A percentile compares a stretch with the other conserved stretches of the same genome.
These are phyloP conservation scores for Entoloma clypeatum DNA, from an alignment of 1,284 basidiomycete genomes.

Conservation along the genomic window DNA sequence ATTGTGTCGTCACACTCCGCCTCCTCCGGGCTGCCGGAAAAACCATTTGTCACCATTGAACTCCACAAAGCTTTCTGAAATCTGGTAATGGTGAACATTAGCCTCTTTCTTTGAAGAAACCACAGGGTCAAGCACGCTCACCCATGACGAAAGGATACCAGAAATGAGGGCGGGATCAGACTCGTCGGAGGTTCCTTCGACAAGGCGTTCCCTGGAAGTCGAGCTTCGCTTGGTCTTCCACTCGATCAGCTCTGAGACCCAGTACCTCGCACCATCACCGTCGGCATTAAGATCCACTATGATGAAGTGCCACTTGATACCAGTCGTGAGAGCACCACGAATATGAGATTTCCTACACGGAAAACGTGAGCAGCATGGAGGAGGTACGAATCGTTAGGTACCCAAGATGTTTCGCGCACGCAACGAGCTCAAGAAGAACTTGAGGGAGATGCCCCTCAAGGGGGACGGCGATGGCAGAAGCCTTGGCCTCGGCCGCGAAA, in stretches of 20 bases:
- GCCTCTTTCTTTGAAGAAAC: neutral
- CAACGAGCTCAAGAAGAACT: slow-evolving; percentile 12
- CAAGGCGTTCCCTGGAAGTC: neutral
- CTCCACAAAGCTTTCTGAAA: slow-evolving; percentile 7
- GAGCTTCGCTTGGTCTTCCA: slow-evolving; percentile 3
- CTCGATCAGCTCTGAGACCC: slow-evolving; percentile 9
- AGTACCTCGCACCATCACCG: slow-evolving; percentile 13
- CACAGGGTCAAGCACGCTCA: slow-evolving; percentile 4
- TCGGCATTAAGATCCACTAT: slow-evolving; percentile 11
- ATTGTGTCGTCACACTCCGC: no score
- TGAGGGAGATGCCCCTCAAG: neutral
- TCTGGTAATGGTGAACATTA: slow-evolving; percentile 1
- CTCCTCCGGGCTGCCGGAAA: no score
- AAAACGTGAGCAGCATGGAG: slow-evolving; percentile 2
- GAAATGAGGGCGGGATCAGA: slow-evolving; percentile 14
- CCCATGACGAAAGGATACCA: slow-evolving; percentile 15
- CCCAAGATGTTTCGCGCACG: slow-evolving; percentile 13
- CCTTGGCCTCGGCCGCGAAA: slow-evolving; percentile 5
- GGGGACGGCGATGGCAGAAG: neutral
- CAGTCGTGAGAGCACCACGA: slow-evolving; percentile 15
- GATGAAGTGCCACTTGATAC: slow-evolving; percentile 14
- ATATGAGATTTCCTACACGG: slow-evolving; percentile 13
- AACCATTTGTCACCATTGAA: slow-evolving; percentile 11
- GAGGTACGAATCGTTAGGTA: slow-evolving; percentile 3
- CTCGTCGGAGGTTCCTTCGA: slow-evolving; percentile 5